phyloP scores from a whole-genome alignment of 2,329 filamentous ascomycete genomes.

The Colletotrichum filicis region DNA sequence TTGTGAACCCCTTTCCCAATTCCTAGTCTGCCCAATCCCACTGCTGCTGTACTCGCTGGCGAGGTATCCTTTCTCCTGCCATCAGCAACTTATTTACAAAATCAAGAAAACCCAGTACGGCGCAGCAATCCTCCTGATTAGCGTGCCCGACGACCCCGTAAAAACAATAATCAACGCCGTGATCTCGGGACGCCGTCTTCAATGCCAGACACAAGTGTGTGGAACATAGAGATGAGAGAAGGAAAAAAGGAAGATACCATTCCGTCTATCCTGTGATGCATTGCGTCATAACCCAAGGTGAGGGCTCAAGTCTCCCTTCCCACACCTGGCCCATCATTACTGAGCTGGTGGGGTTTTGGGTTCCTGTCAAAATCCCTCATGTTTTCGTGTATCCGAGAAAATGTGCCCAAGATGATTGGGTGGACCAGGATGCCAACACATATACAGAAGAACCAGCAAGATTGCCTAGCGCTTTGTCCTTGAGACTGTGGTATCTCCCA shows the following conservation, averaged over 20 bases:
- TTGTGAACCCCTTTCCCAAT: neutral
- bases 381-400: neutral
- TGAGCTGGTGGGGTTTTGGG: neutral
- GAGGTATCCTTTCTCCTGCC: neutral
- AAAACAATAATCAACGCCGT: constrained; percentile 27
- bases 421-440: neutral
- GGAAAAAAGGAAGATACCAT: constrained; percentile 16
- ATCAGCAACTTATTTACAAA: constrained; percentile 22
- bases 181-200: constrained; percentile 32
- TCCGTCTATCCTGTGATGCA: constrained; percentile 19
- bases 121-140: neutral
- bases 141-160: constrained; percentile 13
- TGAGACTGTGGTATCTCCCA: constrained; percentile 14
- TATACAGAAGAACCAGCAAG: neutral
- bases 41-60: constrained; percentile 4
- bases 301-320: neutral
- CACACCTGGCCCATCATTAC: constrained; percentile 13
- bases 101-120: neutral
- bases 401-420: neutral
- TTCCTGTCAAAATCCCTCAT: neutral
- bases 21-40: neutral
- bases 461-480: neutral
- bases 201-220: constrained; percentile 25
- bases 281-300: constrained; percentile 21
- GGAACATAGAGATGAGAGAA: constrained; percentile 9